Conservation (phyloP, 2,329 filamentous ascomycete genomes). For the Stylonectria norvegica region DNA sequence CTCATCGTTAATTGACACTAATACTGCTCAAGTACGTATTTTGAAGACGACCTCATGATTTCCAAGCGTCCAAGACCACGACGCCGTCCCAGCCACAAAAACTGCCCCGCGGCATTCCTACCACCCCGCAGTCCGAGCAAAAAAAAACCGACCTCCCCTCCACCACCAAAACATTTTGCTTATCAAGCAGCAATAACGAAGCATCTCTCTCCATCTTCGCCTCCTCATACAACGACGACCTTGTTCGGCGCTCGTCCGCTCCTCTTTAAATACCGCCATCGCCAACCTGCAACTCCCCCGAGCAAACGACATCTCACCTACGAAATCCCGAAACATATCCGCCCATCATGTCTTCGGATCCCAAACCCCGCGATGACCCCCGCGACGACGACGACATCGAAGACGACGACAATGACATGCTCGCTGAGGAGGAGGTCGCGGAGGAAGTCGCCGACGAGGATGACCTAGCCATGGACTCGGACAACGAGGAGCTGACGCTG, state of each 20-base stretch:
- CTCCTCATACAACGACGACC: constrained; percentile 17
- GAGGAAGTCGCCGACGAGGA: constrained; percentile 69
- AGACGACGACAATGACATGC: constrained; percentile 36
- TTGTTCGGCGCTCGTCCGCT: constrained; percentile 1
- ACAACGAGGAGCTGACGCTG: constrained; percentile 71
- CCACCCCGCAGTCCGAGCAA: constrained; percentile 30
- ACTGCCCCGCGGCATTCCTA: constrained; percentile 14
- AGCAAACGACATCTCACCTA: not conserved
- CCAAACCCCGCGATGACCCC: constrained; percentile 8
- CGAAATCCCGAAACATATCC: constrained; percentile 23
- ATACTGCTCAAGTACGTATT: too few species aligned
- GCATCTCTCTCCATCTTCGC: too few species aligned
- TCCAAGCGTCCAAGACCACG: too few species aligned
- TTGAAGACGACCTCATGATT: too few species aligned
- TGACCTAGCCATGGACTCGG: constrained; percentile 79
- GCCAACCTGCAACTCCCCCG: too few species aligned
- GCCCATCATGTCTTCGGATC: constrained; percentile 33
- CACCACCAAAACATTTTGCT: constrained; percentile 14
- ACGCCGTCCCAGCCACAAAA: not conserved
- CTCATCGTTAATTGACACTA: too few species aligned
- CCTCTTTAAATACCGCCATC: not conserved
- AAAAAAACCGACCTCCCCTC: constrained; percentile 17
- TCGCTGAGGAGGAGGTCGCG: constrained; percentile 62
- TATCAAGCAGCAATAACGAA: constrained; percentile 22
- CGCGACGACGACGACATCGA: constrained; percentile 8